Evolutionary conservation across 495 filamentous ascomycete species (phyloP).

Genomic region (Aspergillus heteromorphus): DNA sequence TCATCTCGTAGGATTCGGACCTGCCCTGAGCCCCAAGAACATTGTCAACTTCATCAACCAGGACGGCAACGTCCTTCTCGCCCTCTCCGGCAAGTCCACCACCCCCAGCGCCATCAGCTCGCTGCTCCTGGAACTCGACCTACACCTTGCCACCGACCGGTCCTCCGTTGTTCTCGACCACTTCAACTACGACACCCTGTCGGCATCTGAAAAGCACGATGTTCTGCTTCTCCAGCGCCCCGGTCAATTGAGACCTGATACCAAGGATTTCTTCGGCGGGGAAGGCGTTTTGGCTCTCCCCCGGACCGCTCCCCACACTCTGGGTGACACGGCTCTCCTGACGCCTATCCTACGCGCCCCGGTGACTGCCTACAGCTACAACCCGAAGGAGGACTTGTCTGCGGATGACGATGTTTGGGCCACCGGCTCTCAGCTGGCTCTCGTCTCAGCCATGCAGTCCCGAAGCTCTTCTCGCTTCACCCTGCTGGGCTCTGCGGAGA

Average conservation of each 20-base stretch:
- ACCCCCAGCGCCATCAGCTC: conserved; percentile 76
- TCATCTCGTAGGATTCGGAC: conserved; percentile 64
- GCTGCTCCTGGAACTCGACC: conserved; percentile 84
- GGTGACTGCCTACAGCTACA: conserved; percentile 84
- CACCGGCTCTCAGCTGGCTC: conserved; percentile 71
- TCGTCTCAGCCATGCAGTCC: conserved; percentile 81
- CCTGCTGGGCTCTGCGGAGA: conserved; percentile 78
- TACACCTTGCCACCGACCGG: conserved; percentile 81
- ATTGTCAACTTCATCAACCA: conserved; percentile 88
- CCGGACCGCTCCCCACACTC: conserved; percentile 68
- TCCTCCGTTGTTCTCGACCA: conserved; percentile 83
- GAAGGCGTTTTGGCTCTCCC: conserved; percentile 74
- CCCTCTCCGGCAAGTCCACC: conserved; percentile 69
- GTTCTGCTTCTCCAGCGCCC: conserved; percentile 72
- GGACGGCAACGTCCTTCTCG: conserved; percentile 84
- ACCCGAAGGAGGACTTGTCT: conserved; percentile 79
- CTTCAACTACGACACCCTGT: conserved; percentile 82
- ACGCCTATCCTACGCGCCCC: conserved; percentile 77
- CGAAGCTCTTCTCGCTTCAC: conserved; percentile 90
- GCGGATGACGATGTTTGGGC: conserved; percentile 75
- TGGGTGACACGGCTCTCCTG: conserved; percentile 71
- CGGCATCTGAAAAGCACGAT: conserved; percentile 78
- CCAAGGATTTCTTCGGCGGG: conserved; percentile 75
- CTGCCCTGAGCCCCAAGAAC: conserved; percentile 75
- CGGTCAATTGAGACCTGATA: conserved; percentile 53